Percentiles rank a stretch among this genome's conserved stretches.
These are phyloP conservation scores for Fusarium sambucinum DNA, from an alignment of 2,329 filamentous ascomycete genomes.

Conservation along the genomic window DNA sequence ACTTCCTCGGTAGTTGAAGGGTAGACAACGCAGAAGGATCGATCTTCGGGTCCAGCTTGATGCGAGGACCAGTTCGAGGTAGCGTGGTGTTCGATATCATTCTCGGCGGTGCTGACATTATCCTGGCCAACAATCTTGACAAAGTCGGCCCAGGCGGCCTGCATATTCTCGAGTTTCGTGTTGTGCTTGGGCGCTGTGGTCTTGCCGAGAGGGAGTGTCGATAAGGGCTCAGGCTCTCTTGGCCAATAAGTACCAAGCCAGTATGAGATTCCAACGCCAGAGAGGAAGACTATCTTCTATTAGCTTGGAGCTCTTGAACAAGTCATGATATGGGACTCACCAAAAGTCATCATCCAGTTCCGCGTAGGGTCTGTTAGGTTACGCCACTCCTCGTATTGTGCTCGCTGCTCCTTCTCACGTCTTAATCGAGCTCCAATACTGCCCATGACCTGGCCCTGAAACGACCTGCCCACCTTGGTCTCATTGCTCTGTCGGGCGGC, in stretches of 20 bases:
- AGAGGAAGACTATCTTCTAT: conserved; percentile 62
- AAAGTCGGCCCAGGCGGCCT: conserved; percentile 78
- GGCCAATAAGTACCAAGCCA: conserved; percentile 69
- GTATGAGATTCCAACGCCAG: conserved; percentile 66
- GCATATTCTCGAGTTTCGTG: conserved; percentile 71
- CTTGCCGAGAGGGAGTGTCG: conserved; percentile 69
- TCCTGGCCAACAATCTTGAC: conserved; percentile 72
- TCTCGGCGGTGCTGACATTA: conserved; percentile 70
- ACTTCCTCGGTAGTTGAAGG: conserved; percentile 85
- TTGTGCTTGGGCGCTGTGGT: conserved; percentile 67
- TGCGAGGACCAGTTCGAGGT: conserved; percentile 74
- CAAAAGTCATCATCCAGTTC: conserved; percentile 66
- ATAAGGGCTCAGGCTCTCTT: conserved; percentile 63
- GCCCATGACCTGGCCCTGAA: conserved; percentile 71
- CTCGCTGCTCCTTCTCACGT: conserved; percentile 66
- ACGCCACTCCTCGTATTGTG: conserved; percentile 61
- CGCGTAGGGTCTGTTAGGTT: conserved; percentile 57
- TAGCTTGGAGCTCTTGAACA: conserved; percentile 1
- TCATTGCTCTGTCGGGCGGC: conserved; percentile 52
- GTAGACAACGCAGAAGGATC: conserved; percentile 79
- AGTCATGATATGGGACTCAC: conserved; percentile 53
- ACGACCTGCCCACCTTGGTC: conserved; percentile 57
- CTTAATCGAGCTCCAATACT: conserved; percentile 67
- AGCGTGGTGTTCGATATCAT: conserved; percentile 68
- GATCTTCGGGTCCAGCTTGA: conserved; percentile 60